A percentile compares a stretch with the other conserved stretches of the same genome.
Evolutionary conservation across 306 rosid species (phyloP).

Genomic region (Rosa chinensis): DNA sequence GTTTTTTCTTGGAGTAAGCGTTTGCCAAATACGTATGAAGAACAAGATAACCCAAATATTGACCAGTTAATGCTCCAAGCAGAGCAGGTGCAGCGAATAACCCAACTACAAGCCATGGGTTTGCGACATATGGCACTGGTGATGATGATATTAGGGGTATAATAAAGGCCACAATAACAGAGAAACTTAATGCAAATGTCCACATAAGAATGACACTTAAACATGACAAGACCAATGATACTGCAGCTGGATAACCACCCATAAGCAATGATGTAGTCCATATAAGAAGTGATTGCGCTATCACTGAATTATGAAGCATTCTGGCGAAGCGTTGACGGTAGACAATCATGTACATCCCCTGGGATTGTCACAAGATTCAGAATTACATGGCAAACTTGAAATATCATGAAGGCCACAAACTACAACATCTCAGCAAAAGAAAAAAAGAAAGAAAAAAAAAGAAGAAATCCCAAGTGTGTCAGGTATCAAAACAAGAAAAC

Average conservation of each 20-base stretch:
- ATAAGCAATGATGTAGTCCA: conserved; percentile 76
- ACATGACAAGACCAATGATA: conserved; percentile 72
- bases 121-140: conserved; percentile 82
- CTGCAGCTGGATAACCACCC: conserved; percentile 86
- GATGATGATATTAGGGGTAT: conserved; percentile 65
- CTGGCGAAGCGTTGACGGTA: conserved; percentile 69
- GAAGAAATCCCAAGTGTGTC: not conserved
- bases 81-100: conserved; percentile 89
- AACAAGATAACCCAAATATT: conserved; percentile 74
- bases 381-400: conserved; percentile 29
- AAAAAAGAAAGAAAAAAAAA: conserved; percentile 2
- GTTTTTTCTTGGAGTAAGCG: conserved; percentile 51
- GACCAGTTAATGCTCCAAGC: conserved; percentile 87
- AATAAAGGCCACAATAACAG: conserved; percentile 56
- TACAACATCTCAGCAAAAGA: conserved; percentile 2
- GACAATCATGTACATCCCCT: conserved; percentile 89
- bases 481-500: conserved; percentile 20
- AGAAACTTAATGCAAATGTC: conserved; percentile 65
- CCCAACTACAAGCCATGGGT: conserved; percentile 86
- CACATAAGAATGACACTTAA: conserved; percentile 70
- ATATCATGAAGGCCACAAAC: conserved; percentile 7
- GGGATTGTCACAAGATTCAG: conserved; percentile 32
- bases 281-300: conserved; percentile 81
- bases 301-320: conserved; percentile 78
- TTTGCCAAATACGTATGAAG: conserved; percentile 60